A percentile compares a stretch with the other conserved stretches of the same genome.
phyloP scores from a whole-genome alignment of 495 filamentous ascomycete genomes.

The Lasiosphaeria ovina region DNA sequence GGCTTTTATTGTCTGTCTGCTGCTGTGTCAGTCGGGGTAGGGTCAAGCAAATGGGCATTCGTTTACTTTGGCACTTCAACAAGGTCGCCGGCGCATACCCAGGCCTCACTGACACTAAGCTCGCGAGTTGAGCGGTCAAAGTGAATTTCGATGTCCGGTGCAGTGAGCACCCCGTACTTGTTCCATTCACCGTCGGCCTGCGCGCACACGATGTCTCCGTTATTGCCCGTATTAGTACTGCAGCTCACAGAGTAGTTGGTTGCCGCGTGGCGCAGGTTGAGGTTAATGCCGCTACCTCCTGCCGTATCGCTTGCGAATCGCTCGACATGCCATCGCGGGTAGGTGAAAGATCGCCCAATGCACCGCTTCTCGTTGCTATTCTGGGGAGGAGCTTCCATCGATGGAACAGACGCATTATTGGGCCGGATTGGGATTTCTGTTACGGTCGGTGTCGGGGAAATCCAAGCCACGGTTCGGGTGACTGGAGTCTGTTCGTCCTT shows the following conservation, averaged over 20 bases:
- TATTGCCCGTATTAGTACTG: not conserved
- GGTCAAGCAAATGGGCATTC: not conserved
- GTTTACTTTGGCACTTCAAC: not conserved
- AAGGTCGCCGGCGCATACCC: not conserved
- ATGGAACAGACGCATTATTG: not conserved
- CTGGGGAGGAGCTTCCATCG: not conserved
- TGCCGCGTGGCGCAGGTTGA: not conserved
- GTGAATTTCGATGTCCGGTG: not conserved
- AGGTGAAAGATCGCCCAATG: not conserved
- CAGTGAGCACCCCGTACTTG: not conserved
- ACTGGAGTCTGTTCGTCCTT: not conserved
- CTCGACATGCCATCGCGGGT: not conserved
- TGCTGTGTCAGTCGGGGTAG: not conserved
- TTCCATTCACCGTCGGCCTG: not conserved
- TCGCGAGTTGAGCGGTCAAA: not conserved
- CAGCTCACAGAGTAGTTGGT: not conserved
- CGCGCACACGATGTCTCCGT: not conserved
- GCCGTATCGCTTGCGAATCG: not conserved
- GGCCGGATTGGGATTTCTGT: not conserved
- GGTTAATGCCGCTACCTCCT: not conserved
- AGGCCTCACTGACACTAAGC: not conserved
- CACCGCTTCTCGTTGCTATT: not conserved
- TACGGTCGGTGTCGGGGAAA: not conserved
- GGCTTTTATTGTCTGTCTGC: not conserved
- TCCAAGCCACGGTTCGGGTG: not conserved